Conservation (phyloP, 768 basidiomycete species). For the Phlebiopsis flavidoalba region DNA sequence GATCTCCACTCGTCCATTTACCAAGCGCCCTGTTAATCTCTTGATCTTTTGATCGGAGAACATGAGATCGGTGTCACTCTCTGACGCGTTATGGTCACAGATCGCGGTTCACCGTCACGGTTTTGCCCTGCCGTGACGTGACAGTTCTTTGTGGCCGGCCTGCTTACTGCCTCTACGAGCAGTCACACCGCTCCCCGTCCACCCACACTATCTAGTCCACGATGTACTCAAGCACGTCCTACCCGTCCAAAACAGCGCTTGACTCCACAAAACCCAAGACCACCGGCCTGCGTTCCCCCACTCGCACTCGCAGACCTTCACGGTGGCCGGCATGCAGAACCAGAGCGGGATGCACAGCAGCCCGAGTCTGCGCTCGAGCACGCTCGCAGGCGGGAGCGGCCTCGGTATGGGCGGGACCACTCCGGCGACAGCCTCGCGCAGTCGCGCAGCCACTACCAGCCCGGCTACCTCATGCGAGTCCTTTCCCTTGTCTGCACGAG, state of each 20-base stretch:
- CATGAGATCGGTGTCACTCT: not conserved
- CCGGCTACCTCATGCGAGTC: slow-evolving; percentile 71
- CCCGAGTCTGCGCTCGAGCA: slow-evolving; percentile 49
- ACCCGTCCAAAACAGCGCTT: slow-evolving; percentile 10
- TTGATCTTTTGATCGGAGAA: not conserved
- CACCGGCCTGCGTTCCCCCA: slow-evolving; percentile 16
- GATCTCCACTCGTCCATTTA: not conserved
- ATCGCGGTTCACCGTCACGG: not conserved
- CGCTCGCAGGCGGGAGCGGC: slow-evolving; percentile 30
- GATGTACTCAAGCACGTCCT: slow-evolving; percentile 23
- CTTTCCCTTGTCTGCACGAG: not conserved
- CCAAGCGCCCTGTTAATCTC: not conserved
- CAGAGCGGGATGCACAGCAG: slow-evolving; percentile 42
- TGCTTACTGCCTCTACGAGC: not conserved
- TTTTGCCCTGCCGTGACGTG: not conserved
- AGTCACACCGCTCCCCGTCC: not conserved
- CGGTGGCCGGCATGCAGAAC: slow-evolving; percentile 57
- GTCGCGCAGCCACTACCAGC: slow-evolving; percentile 72
- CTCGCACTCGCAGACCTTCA: slow-evolving; percentile 36
- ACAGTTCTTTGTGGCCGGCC: not conserved
- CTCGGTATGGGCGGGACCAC: slow-evolving; percentile 22
- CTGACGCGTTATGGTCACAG: not conserved
- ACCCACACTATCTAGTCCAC: not conserved
- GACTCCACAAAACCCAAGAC: slow-evolving; percentile 13
- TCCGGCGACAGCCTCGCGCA: slow-evolving; percentile 68